Base-by-base conservation (phyloP, 179 eudicot genomes). In the Kewa caespitosa region DNA sequence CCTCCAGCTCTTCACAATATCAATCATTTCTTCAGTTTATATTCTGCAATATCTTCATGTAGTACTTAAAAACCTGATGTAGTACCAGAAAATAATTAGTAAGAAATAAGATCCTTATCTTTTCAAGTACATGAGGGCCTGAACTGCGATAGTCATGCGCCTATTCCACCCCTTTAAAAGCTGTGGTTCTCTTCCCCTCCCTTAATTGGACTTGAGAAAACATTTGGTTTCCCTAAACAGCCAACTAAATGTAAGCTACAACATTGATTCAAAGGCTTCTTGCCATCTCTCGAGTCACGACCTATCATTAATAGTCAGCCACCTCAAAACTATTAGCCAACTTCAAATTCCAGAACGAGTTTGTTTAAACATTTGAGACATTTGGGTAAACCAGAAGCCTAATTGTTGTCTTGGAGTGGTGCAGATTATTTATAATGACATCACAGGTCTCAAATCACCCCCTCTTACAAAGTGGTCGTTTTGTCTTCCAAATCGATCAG, bases 401-500 rank as follows among this genome's bases (percentile, higher is more conserved):
- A 31, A 65, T 36, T n/a, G 30, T 38, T n/a, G 10, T n/a, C 2
- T 34, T 30, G 10, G 41, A 77, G 37, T 43, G 31, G 30, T 42
- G 1, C 12, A 43, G 50, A n/a, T n/a, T n/a, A n/a, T n/a, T n/a
- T n/a, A n/a, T n/a, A 2, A 39, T 22, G 34, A 9, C 33, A 69
- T 15, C 28, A 34, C 69, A 33, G 31, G 20, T 28, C 32, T 48
- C 59, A 25, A 34, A 70, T 6, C 36, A 43, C 8, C n/a, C 52
- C 22, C 9, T 30, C 23, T n/a, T 39, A 28, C 50, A 73, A 61
- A n/a, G 7, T 25, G 22, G 31, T 17, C 27, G 36, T 33, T 41
- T 64, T 48, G 27, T 76, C 70, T 28, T 73, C 59, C 27, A 41
- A 43, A 72, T 81, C 81, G 67, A 33, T 75, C 89, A 94, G 98